Evolutionary conservation across 1,284 basidiomycete species (phyloP).

Genomic region (Microbotryomycetes sp.): DNA sequence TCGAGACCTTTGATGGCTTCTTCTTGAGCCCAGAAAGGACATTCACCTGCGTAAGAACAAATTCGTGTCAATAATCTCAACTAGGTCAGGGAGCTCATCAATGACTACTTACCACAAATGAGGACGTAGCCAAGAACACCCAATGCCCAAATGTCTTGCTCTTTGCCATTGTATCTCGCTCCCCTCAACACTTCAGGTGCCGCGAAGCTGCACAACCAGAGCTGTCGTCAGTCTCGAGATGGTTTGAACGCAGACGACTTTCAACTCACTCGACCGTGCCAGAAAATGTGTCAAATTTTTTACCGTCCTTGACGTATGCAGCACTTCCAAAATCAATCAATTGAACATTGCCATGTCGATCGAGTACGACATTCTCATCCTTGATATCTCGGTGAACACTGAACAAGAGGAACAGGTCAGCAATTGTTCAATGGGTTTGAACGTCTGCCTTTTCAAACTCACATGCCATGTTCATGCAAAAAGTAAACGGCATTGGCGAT

Average conservation of each 20-base stretch:
- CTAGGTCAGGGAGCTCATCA: neutral
- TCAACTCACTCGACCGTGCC: slow-evolving; percentile 38
- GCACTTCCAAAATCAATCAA: slow-evolving; percentile 64
- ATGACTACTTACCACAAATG: slow-evolving; percentile 77
- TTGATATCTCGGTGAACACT: slow-evolving; percentile 94
- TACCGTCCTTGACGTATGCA: slow-evolving; percentile 39
- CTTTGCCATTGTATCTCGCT: slow-evolving; percentile 88
- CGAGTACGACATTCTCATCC: slow-evolving; percentile 81
- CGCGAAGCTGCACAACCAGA: slow-evolving; percentile 57
- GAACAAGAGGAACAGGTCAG: too few species aligned
- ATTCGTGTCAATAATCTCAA: too few species aligned
- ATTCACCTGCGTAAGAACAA: slow-evolving; percentile 23
- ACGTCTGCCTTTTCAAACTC: too few species aligned
- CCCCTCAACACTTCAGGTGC: slow-evolving; percentile 94
- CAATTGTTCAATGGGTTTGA: too few species aligned
- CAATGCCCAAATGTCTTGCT: slow-evolving; percentile 97
- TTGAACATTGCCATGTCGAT: slow-evolving; percentile 58
- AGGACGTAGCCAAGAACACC: slow-evolving; percentile 97
- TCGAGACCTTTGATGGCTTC: slow-evolving; percentile 69
- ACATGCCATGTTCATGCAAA: slow-evolving; percentile 77
- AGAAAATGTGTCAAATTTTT: slow-evolving; percentile 41
- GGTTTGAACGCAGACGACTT: neutral
- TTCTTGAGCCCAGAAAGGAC: slow-evolving; percentile 66
- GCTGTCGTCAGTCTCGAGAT: neutral
- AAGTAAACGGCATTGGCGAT: slow-evolving; percentile 88